phyloP scores from a whole-genome alignment of 208 protist species.

The Kentomonas sorsogonicus region DNA sequence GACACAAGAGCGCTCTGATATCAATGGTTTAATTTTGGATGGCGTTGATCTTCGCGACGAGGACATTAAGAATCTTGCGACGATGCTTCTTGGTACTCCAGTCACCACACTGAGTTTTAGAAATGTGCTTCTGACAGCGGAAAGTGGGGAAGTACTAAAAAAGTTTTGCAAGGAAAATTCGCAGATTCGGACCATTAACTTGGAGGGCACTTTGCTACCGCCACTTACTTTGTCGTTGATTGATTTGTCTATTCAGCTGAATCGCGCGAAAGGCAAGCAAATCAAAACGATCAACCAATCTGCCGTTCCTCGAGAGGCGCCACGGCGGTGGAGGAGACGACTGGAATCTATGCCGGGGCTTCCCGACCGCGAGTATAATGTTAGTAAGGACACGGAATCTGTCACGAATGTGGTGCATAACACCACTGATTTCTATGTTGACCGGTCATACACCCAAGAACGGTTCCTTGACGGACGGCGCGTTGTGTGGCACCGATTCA shows the following conservation, averaged over 20 bases:
- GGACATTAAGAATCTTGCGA: conserved; percentile 28
- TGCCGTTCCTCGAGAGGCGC: not conserved
- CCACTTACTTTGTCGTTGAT: no score
- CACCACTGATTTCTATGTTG: conserved; percentile 28
- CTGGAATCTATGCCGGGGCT: no score
- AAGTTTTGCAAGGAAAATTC: conserved; percentile 15
- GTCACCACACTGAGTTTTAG: conserved; percentile 35
- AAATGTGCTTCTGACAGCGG: conserved; percentile 22
- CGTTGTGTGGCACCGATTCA: conserved; percentile 8
- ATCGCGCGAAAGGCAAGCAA: not conserved
- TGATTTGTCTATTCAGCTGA: no score
- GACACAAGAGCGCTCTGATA: conserved; percentile 32
- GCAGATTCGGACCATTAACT: not conserved
- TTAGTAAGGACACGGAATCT: no score
- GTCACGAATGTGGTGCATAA: conserved; percentile 2
- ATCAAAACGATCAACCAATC: not conserved
- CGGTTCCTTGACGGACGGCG: not conserved
- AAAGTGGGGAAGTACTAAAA: conserved; percentile 9
- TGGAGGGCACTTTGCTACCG: no score
- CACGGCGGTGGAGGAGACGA: not conserved
- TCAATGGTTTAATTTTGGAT: conserved; percentile 45
- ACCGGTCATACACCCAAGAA: not conserved
- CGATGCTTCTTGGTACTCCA: conserved; percentile 24
- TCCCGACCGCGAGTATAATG: no score
- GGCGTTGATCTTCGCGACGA: conserved; percentile 22